These are phyloP conservation scores for Aureobasidium sp. DNA, from an alignment of 2,329 filamentous ascomycete genomes.

Conservation along the genomic window DNA sequence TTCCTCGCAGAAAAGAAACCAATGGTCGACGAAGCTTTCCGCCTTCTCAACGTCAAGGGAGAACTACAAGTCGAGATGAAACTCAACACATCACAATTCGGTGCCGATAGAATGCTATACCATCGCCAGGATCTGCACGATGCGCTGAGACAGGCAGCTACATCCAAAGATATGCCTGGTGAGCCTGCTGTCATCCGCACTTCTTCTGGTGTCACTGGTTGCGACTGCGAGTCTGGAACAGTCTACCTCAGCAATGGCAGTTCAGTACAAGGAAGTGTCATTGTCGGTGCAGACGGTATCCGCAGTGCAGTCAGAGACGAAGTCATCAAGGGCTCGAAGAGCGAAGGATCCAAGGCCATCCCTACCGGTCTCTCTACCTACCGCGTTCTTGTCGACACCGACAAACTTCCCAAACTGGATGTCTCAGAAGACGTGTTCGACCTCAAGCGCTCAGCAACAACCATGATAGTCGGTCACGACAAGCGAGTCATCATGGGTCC, in stretches of 20 bases:
- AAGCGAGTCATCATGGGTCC: conserved; percentile 37
- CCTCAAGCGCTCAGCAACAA: conserved; percentile 32
- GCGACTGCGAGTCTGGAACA: conserved; percentile 19
- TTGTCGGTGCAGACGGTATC: conserved; percentile 33
- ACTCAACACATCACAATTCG: conserved; percentile 26
- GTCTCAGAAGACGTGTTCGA: conserved; percentile 22
- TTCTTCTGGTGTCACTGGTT: conserved; percentile 19
- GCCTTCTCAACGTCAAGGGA: conserved; percentile 27
- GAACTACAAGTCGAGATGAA: conserved; percentile 26
- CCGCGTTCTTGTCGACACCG: conserved; percentile 27
- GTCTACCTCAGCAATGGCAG: conserved; percentile 28
- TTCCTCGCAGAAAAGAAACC: conserved; percentile 24
- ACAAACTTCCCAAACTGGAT: conserved; percentile 15
- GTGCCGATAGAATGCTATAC: conserved; percentile 33
- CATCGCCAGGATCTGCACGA: conserved; percentile 35
- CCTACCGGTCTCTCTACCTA: conserved; percentile 34
- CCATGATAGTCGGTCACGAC: conserved; percentile 39
- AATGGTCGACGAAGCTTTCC: conserved; percentile 30
- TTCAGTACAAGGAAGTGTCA: conserved; percentile 19
- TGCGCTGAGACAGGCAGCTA: conserved; percentile 23
- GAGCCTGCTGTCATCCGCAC: conserved; percentile 22
- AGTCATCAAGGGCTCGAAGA: conserved; percentile 15
- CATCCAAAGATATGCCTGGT: conserved; percentile 16
- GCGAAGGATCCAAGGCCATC: conserved; percentile 16
- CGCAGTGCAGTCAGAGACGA: conserved; percentile 19